Evolutionary conservation across 805 yeast species (phyloP).

Genomic region (Wickerhamiella australiensis): DNA sequence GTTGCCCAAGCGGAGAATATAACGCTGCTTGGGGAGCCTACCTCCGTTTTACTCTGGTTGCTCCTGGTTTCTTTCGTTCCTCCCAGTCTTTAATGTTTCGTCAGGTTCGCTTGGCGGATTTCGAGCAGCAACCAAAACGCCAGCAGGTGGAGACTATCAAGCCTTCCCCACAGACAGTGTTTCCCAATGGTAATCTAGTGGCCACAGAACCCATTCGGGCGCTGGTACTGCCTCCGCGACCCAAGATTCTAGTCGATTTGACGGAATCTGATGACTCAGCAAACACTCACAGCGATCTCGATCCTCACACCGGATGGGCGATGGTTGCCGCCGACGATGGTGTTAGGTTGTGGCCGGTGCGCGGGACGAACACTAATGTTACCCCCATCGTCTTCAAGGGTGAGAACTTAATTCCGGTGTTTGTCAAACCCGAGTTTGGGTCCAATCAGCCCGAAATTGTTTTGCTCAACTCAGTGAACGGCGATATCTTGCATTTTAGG

Average conservation of each 20-base stretch:
- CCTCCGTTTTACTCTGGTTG: not conserved
- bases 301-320: conserved; percentile 8
- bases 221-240: conserved; percentile 5
- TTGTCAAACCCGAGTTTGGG: not conserved
- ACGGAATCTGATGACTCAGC: not conserved
- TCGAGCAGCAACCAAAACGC: conserved; percentile 5
- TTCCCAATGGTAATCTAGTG: not conserved
- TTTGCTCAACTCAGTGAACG: not conserved
- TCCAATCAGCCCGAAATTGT: conserved; percentile 7
- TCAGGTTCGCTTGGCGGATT: conserved; percentile 2
- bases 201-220: conserved; percentile 7
- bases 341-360: conserved; percentile 4
- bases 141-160: not conserved
- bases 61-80: not conserved
- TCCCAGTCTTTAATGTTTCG: conserved; percentile 1
- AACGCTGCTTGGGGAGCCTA: too few relatives aligned
- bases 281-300: not conserved
- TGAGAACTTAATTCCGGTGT: conserved; percentile 2
- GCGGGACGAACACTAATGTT: not conserved
- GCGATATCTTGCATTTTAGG: conserved; percentile 1
- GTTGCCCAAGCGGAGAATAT: too few relatives aligned
- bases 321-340: conserved; percentile 3
- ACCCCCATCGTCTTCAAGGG: conserved; percentile 7
- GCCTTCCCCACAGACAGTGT: not conserved
- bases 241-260: not conserved